Percentiles rank a stretch among this genome's conserved stretches.
These are phyloP conservation scores for Dichotomopilus funicola DNA, from an alignment of 2,329 filamentous ascomycete species.

Conservation along the genomic window DNA sequence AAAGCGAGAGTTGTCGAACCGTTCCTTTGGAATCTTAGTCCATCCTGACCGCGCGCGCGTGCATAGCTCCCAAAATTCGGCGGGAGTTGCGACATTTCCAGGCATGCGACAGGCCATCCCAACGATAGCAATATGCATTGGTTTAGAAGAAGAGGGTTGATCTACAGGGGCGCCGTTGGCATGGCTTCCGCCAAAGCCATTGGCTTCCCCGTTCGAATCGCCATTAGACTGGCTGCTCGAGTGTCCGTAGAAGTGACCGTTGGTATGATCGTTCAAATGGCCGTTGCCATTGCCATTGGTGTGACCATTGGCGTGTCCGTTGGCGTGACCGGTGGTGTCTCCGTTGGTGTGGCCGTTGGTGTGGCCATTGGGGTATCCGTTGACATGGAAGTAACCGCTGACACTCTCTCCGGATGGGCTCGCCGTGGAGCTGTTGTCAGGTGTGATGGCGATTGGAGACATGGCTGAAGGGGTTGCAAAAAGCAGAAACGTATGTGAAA, in stretches of 20 bases:
- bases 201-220: conserved; percentile 22
- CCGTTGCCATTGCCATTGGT: conserved; percentile 24
- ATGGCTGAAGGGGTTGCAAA: conserved; percentile 12
- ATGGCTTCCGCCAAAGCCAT: conserved; percentile 13
- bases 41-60: conserved; percentile 36
- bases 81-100: conserved; percentile 35
- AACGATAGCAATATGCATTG: conserved; percentile 41
- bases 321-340: conserved; percentile 1
- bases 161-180: neutral
- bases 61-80: conserved; percentile 41
- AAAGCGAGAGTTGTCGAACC: conserved; percentile 38
- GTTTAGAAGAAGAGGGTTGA: conserved; percentile 18
- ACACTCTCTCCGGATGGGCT: conserved; percentile 26
- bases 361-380: conserved; percentile 4
- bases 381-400: conserved; percentile 21
- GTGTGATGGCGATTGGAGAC: conserved; percentile 28
- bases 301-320: neutral
- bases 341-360: conserved; percentile 18
- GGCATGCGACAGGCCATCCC: conserved; percentile 44
- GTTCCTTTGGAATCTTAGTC: conserved; percentile 37
- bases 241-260: conserved; percentile 22
- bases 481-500: neutral
- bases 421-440: conserved; percentile 25
- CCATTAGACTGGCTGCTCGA: conserved; percentile 23
- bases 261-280: conserved; percentile 22